Conservation (phyloP, 352 stramenopile species). For the Phytophthora sp. region DNA sequence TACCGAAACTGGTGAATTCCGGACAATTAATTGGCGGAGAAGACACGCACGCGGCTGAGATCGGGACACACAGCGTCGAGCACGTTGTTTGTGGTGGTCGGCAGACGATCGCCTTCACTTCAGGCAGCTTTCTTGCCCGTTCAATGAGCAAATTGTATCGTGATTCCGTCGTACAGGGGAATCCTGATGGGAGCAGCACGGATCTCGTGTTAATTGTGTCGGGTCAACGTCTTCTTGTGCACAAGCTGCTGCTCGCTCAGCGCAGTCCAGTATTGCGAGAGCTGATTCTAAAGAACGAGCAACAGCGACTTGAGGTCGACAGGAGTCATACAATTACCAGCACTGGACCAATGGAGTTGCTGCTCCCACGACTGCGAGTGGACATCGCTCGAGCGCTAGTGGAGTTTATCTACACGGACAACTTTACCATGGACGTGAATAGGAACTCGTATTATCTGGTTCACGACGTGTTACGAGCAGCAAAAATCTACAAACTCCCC, state of each 20-base stretch:
- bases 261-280: slow-evolving; percentile 58
- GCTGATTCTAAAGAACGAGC: slow-evolving; percentile 61
- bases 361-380: slow-evolving; percentile 53
- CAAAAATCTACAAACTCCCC: slow-evolving; percentile 49
- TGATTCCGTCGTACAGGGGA: slow-evolving; percentile 13
- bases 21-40: slow-evolving; percentile 9
- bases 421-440: slow-evolving; percentile 51
- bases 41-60: neutral
- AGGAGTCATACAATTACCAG: no score
- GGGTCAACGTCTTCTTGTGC: slow-evolving; percentile 43
- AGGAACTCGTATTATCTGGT: slow-evolving; percentile 52
- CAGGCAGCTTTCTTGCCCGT: slow-evolving; percentile 53
- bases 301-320: no score
- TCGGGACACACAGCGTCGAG: slow-evolving; percentile 48
- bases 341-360: slow-evolving; percentile 41
- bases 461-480: slow-evolving; percentile 63
- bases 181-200: neutral
- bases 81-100: slow-evolving; percentile 58
- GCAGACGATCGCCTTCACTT: slow-evolving; percentile 53
- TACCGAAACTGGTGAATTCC: slow-evolving; percentile 36
- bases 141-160: slow-evolving; percentile 48
- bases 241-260: slow-evolving; percentile 67
- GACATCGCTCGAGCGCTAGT: slow-evolving; percentile 64
- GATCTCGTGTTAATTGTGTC: slow-evolving; percentile 64
- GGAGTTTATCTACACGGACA: slow-evolving; percentile 82